phyloP scores from a whole-genome alignment of 2,329 filamentous ascomycete genomes.

The Diaporthe ilicicola region DNA sequence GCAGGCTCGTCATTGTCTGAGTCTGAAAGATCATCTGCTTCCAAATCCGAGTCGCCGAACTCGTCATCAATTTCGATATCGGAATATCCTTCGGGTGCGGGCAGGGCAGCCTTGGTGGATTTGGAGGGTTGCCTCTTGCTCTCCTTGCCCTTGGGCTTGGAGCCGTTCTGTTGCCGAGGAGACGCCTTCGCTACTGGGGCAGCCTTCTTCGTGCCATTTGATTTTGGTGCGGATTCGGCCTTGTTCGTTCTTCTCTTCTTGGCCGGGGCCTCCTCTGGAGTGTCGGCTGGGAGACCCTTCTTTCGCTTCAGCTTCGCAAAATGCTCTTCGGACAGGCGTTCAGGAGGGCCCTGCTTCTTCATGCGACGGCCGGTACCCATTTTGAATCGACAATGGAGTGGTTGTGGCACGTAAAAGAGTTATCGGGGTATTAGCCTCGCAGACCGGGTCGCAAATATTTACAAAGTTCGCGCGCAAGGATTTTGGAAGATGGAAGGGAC shows the following conservation, averaged over 20 bases:
- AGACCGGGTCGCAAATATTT: background rate
- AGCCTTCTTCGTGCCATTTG: constrained; percentile 42
- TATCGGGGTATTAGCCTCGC: background rate
- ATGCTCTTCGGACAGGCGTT: constrained; percentile 81
- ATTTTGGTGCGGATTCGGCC: constrained; percentile 44
- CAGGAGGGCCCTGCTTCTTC: constrained; percentile 92
- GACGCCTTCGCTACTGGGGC: constrained; percentile 39
- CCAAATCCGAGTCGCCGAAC: constrained; percentile 54
- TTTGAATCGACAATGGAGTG: constrained; percentile 43
- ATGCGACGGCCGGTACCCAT: constrained; percentile 94
- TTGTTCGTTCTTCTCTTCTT: constrained; percentile 65
- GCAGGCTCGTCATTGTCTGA: constrained; percentile 49
- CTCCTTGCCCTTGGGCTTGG: constrained; percentile 46
- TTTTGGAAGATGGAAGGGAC: background rate
- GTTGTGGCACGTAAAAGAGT: constrained; percentile 18
- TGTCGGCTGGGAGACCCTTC: constrained; percentile 72
- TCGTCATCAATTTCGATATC: constrained; percentile 54
- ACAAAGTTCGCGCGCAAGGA: background rate
- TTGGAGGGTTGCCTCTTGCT: constrained; percentile 44
- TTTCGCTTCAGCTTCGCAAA: constrained; percentile 87
- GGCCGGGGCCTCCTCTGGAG: constrained; percentile 61
- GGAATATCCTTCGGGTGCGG: constrained; percentile 51
- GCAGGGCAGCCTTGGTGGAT: constrained; percentile 50
- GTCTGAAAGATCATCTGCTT: constrained; percentile 51
- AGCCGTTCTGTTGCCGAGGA: constrained; percentile 46